phyloP scores from a whole-genome alignment of 306 rosid species.

The Rosa multiflora region DNA sequence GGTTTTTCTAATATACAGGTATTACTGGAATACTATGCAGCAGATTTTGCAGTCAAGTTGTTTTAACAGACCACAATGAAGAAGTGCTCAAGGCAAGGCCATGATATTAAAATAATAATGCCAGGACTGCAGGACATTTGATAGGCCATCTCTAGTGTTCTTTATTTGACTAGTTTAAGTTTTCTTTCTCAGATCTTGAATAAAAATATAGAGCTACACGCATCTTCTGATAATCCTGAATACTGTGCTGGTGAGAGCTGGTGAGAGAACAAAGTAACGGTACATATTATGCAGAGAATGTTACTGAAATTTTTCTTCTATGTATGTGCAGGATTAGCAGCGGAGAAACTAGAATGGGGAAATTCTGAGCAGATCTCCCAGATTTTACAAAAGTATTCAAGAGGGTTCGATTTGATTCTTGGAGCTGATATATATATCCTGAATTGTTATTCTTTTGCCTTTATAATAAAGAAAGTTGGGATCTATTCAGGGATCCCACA shows the following conservation, averaged over 20 bases:
- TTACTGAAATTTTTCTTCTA: conserved; percentile 3
- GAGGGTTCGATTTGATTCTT: conserved; percentile 77
- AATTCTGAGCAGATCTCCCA: conserved; percentile 57
- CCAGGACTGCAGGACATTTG: conserved; percentile 5
- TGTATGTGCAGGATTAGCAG: conserved; percentile 54
- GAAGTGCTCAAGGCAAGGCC: conserved; percentile 85
- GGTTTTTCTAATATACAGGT: conserved; percentile 45
- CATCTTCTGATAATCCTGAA: conserved; percentile 47
- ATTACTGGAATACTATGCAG: conserved; percentile 82
- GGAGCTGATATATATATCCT: conserved; percentile 98
- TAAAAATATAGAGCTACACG: conserved; percentile 80
- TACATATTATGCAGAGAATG: conserved; percentile 12
- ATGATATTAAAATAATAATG: conserved; percentile 24
- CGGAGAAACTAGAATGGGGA: conserved; percentile 94
- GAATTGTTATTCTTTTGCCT: conserved; percentile 8
- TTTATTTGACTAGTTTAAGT: conserved; percentile 24
- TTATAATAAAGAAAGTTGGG: conserved; percentile 2
- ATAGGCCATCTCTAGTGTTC: conserved; percentile 24
- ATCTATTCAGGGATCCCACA: background rate
- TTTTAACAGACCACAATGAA: conserved; percentile 85
- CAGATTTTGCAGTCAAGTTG: conserved; percentile 76
- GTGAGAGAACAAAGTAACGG: conserved; percentile 14
- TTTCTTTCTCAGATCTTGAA: conserved; percentile 64
- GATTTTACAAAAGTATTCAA: conserved; percentile 57
- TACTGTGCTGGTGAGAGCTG: conserved; percentile 54